Evolutionary conservation across 345 rosid species (phyloP).

Genomic region (Firmiana major): DNA sequence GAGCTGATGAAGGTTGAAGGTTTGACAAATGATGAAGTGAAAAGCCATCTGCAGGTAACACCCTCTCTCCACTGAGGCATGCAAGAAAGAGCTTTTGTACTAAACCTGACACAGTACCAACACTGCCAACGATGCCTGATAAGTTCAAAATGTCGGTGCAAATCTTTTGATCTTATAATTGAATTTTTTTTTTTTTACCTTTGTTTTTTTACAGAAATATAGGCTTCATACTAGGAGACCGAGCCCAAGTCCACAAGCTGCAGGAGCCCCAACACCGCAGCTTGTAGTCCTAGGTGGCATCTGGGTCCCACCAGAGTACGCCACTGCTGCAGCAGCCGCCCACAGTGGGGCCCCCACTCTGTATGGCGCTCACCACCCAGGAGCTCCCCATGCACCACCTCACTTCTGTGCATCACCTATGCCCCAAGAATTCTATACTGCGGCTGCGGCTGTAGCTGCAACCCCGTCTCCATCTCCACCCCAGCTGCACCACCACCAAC

Average conservation of each 20-base stretch:
- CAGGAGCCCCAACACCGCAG: constrained; percentile 57
- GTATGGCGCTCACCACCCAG: constrained; percentile 54
- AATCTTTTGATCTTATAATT: background rate
- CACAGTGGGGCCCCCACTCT: constrained; percentile 49
- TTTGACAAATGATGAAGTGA: constrained; percentile 99
- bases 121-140: background rate
- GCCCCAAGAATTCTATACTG: constrained; percentile 65
- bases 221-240: constrained; percentile 97
- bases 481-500: constrained; percentile 53
- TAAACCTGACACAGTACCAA: constrained; percentile 16
- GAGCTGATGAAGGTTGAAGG: constrained; percentile 99
- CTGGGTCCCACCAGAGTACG: constrained; percentile 94
- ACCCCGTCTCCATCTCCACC: constrained; percentile 21
- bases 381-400: constrained; percentile 42
- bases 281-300: constrained; percentile 86
- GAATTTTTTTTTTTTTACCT: background rate
- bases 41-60: constrained; percentile 97
- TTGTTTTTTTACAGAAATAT: constrained; percentile 55
- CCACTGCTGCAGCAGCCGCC: constrained; percentile 49
- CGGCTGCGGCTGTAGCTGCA: constrained; percentile 33
- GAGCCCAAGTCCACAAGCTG: constrained; percentile 80
- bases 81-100: constrained; percentile 26
- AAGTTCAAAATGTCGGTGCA: background rate
- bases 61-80: constrained; percentile 16
- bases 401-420: constrained; percentile 69